Evolutionary conservation across 2,329 filamentous ascomycete genomes (phyloP).

Genomic region (Cytospora leucostoma): DNA sequence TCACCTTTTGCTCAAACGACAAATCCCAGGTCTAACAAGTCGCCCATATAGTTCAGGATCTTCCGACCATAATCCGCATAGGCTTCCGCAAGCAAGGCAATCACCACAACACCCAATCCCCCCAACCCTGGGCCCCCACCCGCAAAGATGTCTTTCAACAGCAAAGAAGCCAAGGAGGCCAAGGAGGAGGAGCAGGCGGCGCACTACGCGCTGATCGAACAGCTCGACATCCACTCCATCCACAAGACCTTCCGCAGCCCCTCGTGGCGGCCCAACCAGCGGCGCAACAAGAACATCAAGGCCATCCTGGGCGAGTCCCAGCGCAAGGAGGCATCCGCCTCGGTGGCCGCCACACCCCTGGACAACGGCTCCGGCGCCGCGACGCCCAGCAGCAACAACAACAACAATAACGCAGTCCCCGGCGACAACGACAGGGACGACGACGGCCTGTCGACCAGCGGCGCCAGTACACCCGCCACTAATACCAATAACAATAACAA

Average conservation of each 20-base stretch:
- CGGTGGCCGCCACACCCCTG: slow-evolving; percentile 75
- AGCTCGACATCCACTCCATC: slow-evolving; percentile 85
- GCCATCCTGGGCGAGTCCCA: slow-evolving; percentile 89
- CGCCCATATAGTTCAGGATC: no score
- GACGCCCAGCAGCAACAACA: slow-evolving; percentile 56
- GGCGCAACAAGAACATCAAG: slow-evolving; percentile 98
- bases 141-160: slow-evolving; percentile 18
- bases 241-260: slow-evolving; percentile 89
- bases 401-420: slow-evolving; percentile 39
- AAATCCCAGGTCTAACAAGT: no score
- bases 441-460: slow-evolving; percentile 58
- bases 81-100: neutral
- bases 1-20: neutral
- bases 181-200: slow-evolving; percentile 70
- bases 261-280: slow-evolving; percentile 87
- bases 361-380: slow-evolving; percentile 74
- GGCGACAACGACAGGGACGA: slow-evolving; percentile 37
- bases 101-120: neutral
- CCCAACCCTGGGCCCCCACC: neutral
- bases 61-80: no score
- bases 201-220: slow-evolving; percentile 83
- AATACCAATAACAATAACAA: slow-evolving; percentile 27
- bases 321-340: slow-evolving; percentile 74
- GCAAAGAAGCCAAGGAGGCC: slow-evolving; percentile 30
- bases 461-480: slow-evolving; percentile 56